Evolutionary conservation across 345 rosid species (phyloP).

Genomic region (Pugionium dolabratum): DNA sequence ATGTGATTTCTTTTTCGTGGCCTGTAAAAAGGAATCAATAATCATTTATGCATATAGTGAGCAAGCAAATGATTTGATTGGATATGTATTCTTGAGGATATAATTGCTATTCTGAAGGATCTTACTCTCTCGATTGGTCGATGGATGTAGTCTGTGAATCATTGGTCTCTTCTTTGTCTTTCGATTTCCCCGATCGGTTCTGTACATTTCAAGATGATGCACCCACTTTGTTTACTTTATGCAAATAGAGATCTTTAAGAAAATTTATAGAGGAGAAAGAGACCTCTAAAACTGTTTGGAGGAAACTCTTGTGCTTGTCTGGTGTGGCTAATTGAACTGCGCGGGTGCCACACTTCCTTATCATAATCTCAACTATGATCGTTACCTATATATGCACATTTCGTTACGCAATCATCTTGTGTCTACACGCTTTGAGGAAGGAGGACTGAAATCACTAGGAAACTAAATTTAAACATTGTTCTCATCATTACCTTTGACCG

Average conservation of each 20-base stretch:
- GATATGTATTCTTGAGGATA: slow-evolving; percentile 1
- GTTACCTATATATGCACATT: slow-evolving; percentile 56
- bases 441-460: slow-evolving; percentile 14
- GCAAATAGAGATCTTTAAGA: slow-evolving; percentile 10
- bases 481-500: slow-evolving; percentile 60
- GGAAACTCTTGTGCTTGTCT: slow-evolving; percentile 67
- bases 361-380: slow-evolving; percentile 77
- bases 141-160: slow-evolving; percentile 29
- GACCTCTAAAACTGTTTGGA: slow-evolving; percentile 80
- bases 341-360: slow-evolving; percentile 79
- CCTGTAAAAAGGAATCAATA: slow-evolving; percentile 18
- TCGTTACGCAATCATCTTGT: slow-evolving; percentile 14
- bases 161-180: slow-evolving; percentile 49
- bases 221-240: background rate
- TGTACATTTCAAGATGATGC: slow-evolving; percentile 40
- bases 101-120: slow-evolving; percentile 5
- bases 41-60: slow-evolving; percentile 2
- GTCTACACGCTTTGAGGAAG: slow-evolving; percentile 5
- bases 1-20: slow-evolving; percentile 31
- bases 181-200: slow-evolving; percentile 67
- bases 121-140: slow-evolving; percentile 36
- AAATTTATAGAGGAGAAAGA: background rate
- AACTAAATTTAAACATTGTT: slow-evolving; percentile 4
- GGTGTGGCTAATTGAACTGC: slow-evolving; percentile 67
- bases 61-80: slow-evolving; percentile 2